phyloP scores from a whole-genome alignment of 2,329 filamentous ascomycete species.

The Rutstroemia sp. region DNA sequence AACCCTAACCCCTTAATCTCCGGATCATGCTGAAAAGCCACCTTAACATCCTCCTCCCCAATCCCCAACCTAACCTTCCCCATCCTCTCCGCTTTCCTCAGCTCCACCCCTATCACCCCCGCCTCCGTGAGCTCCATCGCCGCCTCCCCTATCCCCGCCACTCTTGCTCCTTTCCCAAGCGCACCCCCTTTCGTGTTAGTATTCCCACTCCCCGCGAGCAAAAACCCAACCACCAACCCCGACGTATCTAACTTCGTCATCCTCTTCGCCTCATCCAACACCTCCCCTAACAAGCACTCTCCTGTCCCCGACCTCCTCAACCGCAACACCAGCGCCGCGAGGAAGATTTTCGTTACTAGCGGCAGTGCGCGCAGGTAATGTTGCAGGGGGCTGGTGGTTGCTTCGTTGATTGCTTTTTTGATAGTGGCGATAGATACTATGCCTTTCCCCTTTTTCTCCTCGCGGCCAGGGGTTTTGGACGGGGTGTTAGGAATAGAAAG shows the following conservation, averaged over 20 bases:
- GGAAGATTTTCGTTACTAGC: constrained; percentile 73
- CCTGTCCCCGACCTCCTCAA: constrained; percentile 76
- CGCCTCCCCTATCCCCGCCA: constrained; percentile 59
- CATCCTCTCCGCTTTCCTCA: constrained; percentile 71
- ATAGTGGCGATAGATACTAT: constrained; percentile 88
- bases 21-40: constrained; percentile 78
- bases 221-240: constrained; percentile 52
- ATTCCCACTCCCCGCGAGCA: constrained; percentile 30
- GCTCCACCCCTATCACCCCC: constrained; percentile 80
- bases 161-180: constrained; percentile 31
- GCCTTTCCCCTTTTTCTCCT: constrained; percentile 27
- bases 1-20: constrained; percentile 59
- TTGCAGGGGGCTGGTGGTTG: constrained; percentile 85
- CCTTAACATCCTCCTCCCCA: constrained; percentile 80
- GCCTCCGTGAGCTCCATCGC: constrained; percentile 80
- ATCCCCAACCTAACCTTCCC: constrained; percentile 82
- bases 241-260: constrained; percentile 54
- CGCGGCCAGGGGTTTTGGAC: constrained; percentile 44
- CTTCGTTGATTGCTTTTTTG: constrained; percentile 90
- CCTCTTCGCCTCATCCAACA: constrained; percentile 76
- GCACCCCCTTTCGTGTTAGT: not conserved
- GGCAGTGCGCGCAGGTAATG: constrained; percentile 80
- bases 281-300: constrained; percentile 83
- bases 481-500: constrained; percentile 48
- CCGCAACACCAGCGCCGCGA: constrained; percentile 73